Evolutionary conservation across 805 yeast genomes (phyloP), one percentile per base, ranked within the genome.

Genomic region (Vanderwaltozyma tropicalis): DNA sequence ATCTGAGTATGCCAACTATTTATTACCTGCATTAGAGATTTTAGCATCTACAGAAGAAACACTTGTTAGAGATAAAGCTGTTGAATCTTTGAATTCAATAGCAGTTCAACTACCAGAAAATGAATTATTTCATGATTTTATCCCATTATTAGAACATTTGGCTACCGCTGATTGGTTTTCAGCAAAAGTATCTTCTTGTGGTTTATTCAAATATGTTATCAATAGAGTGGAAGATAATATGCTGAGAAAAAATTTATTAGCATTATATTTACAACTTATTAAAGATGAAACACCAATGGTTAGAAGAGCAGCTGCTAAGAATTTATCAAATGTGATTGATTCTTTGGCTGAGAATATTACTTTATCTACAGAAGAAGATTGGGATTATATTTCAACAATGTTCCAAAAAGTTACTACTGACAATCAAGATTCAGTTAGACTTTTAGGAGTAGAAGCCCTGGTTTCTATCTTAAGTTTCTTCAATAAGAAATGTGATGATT

Each of bases 281-380:
- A 74, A 72, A 46, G 97, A 92, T 60, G 98, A 92, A 41, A 84
- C 95, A 15, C 98, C 99, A 43, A 87, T 92, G 96, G 97, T 92
- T 16, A 78, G 95, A 62, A 79, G 96, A 57, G 82, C 95, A 9
- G 94, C 96, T 13, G 97, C 95, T 6, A 75, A 76, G 30, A 75
- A 81, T 52, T 71, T 92, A 48, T 96, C 98, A 3, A 66, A 61
- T 27, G 64, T 89, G 39, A 75, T 89, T 45, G 76, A 78, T 46
- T 63, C 74, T 36, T 68, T 81, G 40, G 66, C 70, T 13, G 69
- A 68, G 34, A 61, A 67, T 18, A 66, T 74, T 40, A 67, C 64
- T 14, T 47, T 61, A 11, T 62, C 70, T 13, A 64, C 64, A 22
- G 77, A 74, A 46, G 70, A 73, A 42, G 86, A 81, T 55, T 80